A percentile compares a stretch with the other conserved stretches of the same genome.
These are phyloP conservation scores for Chrysopogon serrulatus DNA, from an alignment of 176 grass and related monocot genomes.

Conservation along the genomic window DNA sequence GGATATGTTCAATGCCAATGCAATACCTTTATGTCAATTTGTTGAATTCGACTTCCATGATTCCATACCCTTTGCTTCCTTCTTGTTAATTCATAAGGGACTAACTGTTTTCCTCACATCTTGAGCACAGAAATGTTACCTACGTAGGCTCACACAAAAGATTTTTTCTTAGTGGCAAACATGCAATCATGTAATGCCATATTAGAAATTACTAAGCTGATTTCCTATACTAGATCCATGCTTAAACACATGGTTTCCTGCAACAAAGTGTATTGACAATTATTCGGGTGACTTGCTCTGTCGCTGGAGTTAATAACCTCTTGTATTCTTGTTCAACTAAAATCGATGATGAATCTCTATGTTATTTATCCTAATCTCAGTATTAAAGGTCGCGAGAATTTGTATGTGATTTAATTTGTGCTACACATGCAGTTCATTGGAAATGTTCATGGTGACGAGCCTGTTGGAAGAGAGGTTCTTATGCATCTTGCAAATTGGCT, in stretches of 20 bases:
- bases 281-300: background rate
- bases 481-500: conserved; percentile 87
- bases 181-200: background rate
- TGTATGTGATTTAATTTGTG: conserved; percentile 7
- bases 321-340: background rate
- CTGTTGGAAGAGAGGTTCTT: conserved; percentile 93
- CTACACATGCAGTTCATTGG: conserved; percentile 67
- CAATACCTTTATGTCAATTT: background rate
- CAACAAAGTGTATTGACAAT: background rate
- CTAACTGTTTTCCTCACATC: background rate
- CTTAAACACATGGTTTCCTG: background rate
- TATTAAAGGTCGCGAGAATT: background rate
- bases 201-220: background rate
- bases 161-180: background rate
- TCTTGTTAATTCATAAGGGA: background rate
- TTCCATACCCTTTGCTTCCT: background rate
- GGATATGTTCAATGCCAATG: background rate
- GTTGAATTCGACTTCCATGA: background rate
- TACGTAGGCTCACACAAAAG: background rate
- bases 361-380: background rate
- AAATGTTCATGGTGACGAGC: conserved; percentile 95
- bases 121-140: background rate
- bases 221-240: background rate
- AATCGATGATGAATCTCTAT: background rate
- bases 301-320: background rate